Conservation (phyloP, 768 basidiomycete genomes). For the Boletus pseudo-olivaceus region DNA sequence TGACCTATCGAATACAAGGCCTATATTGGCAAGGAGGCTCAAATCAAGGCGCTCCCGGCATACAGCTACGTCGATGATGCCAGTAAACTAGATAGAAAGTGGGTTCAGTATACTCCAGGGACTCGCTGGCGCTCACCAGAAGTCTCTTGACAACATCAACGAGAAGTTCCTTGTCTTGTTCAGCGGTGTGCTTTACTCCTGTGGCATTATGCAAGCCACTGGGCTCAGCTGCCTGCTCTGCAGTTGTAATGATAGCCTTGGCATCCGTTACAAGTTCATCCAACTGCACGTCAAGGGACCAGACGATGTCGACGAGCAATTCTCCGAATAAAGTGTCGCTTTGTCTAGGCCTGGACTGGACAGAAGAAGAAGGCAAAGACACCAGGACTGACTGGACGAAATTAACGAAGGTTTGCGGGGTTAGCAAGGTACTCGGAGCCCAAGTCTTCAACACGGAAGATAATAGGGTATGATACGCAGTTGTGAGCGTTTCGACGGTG, state of each 20-base stretch:
- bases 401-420: conserved; percentile 49
- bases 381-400: conserved; percentile 63
- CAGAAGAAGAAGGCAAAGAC: conserved; percentile 64
- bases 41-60: conserved; percentile 78
- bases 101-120: background rate
- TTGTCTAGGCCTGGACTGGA: conserved; percentile 33
- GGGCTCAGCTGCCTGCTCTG: conserved; percentile 21
- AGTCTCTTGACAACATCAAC: conserved; percentile 56
- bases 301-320: conserved; percentile 72
- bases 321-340: conserved; percentile 56
- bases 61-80: conserved; percentile 54
- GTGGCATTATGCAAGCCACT: conserved; percentile 33
- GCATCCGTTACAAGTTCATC: conserved; percentile 66
- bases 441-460: conserved; percentile 56
- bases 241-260: conserved; percentile 38
- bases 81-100: conserved; percentile 42
- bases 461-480: conserved; percentile 67
- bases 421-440: conserved; percentile 45
- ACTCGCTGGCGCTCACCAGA: conserved; percentile 39
- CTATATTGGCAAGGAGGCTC: conserved; percentile 55
- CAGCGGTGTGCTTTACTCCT: conserved; percentile 49
- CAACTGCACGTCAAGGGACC: conserved; percentile 74
- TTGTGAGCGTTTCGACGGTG: conserved; percentile 55
- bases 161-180: conserved; percentile 62
- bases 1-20: conserved; percentile 65